A percentile compares a stretch with the other conserved stretches of the same genome.
Conservation (phyloP, 2,329 filamentous ascomycete species). For the Alternaria gaisen region DNA sequence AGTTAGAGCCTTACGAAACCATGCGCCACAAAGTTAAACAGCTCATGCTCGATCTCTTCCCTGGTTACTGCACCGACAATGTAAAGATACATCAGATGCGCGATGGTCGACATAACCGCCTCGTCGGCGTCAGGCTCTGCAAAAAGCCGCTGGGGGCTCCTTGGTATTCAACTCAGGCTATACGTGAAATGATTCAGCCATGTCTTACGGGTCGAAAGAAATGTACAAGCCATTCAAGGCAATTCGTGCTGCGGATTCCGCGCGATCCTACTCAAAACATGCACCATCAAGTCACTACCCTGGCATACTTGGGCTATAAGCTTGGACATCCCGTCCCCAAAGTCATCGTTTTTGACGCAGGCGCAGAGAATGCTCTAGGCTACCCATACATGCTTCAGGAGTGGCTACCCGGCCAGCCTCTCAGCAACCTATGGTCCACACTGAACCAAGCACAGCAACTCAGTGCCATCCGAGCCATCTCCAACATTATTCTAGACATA, state of each 20-base stretch:
- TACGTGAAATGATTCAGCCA: background rate
- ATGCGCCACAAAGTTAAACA: background rate
- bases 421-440: background rate
- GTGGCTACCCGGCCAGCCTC: slow-evolving; percentile 18
- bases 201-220: background rate
- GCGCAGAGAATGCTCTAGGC: slow-evolving; percentile 12
- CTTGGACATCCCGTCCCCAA: slow-evolving; percentile 14
- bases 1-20: background rate
- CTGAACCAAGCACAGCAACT: slow-evolving; percentile 18
- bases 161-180: background rate
- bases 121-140: background rate
- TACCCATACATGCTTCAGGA: slow-evolving; percentile 21
- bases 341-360: slow-evolving; percentile 10
- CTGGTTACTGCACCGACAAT: background rate
- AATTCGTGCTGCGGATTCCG: background rate
- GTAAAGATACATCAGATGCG: background rate
- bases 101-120: background rate
- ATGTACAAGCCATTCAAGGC: background rate
- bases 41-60: slow-evolving; percentile 6
- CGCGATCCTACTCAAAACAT: background rate
- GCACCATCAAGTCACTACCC: background rate
- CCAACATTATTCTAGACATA: background rate
- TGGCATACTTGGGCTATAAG: background rate
- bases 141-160: background rate
- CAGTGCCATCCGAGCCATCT: background rate